These are phyloP conservation scores for Aspergillus intermedius DNA, from an alignment of 2,329 filamentous ascomycete species.

Conservation along the genomic window DNA sequence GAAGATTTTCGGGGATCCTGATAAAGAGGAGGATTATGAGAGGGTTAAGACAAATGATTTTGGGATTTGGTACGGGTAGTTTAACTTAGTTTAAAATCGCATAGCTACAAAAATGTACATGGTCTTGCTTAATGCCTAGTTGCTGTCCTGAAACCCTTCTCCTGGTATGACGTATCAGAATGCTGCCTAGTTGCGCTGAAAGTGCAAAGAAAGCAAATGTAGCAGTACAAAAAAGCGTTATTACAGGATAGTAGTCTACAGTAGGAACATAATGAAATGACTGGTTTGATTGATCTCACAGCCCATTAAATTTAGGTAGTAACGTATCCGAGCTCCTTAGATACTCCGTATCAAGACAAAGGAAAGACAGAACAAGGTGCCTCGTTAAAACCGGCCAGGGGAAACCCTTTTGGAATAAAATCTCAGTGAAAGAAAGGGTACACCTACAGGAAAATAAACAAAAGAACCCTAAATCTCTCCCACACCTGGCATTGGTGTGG, in stretches of 20 bases:
- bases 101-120: too few relatives aligned
- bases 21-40: slow-evolving; percentile 6
- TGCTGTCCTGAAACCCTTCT: too few relatives aligned
- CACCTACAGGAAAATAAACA: not conserved
- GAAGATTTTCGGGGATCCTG: slow-evolving; percentile 12
- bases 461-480: not conserved
- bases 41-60: slow-evolving; percentile 5
- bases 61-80: not conserved
- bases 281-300: too few relatives aligned
- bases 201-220: too few relatives aligned
- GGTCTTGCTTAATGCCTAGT: too few relatives aligned
- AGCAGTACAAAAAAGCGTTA: too few relatives aligned
- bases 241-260: not conserved
- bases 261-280: too few relatives aligned
- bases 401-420: not conserved
- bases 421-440: not conserved
- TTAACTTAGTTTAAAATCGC: not conserved
- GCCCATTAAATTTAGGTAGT: too few relatives aligned
- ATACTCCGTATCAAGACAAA: not conserved
- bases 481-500: not conserved
- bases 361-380: not conserved
- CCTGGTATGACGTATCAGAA: too few relatives aligned
- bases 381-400: not conserved
- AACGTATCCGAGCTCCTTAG: not conserved
- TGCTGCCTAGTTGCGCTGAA: too few relatives aligned